Evolutionary conservation across 2,329 filamentous ascomycete genomes (phyloP), one percentile per base, ranked within the genome.

Genomic region (Cercospora berteroae): DNA sequence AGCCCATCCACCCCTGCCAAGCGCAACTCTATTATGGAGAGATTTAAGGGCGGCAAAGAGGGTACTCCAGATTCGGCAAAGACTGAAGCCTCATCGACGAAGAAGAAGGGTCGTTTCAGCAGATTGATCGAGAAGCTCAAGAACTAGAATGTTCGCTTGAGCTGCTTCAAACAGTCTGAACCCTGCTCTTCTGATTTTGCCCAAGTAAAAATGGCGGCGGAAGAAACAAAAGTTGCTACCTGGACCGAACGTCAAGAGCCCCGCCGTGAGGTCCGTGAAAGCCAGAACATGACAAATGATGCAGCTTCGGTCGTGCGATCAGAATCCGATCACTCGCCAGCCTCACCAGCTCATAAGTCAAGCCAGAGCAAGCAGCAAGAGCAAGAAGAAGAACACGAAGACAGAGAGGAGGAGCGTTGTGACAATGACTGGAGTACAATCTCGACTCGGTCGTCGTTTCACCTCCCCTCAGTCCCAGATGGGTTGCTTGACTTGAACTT

Each of bases 91-190:
- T 36, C 74, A 81, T 64, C 66, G 18, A 81, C 82, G 75, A 83
- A 81, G 76, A 83, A 82, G 78, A 79, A 82, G 74, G 79, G 79
- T 63, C 78, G 84, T 74, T 83, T 84, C 67, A 80, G 80, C 71
- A 82, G 80, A 77, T 70, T 84, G 68, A 83, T 83, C 80, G 81
- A 83, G 66, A 83, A 82, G 79, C 75, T 84, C 69, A 75, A 74
- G 69, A 70, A 74, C 56, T 75, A 73, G 66, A 57, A 60, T 50
- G 25, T 56, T 48, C 59, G 20, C 33, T n/a, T 10, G 44, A 57
- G 25, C 57, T 65, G 39, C 39, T 50, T 42, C 44, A 33, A 42
- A 56, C 25, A 27, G 23, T 63, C 29, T 18, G 39, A 25, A 16
- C n/a, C 18, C 10, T 23, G 36, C 33, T 60, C 18, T 42, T 25